A percentile compares a stretch with the other conserved stretches of the same genome.
These are phyloP conservation scores for Nephelium lappaceum DNA, from an alignment of 345 rosid species.

Conservation along the genomic window DNA sequence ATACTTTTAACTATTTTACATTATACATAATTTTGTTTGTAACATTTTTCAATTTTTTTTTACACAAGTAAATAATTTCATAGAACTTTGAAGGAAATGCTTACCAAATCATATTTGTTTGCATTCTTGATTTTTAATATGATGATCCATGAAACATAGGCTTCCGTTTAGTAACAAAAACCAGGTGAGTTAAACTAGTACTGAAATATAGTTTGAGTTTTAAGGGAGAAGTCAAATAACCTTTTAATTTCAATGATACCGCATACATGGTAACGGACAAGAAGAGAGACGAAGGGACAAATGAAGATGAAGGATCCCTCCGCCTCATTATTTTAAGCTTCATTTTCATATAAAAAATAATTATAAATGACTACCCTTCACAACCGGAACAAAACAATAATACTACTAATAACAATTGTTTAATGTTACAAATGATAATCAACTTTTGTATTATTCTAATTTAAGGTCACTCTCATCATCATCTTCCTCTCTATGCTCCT, in stretches of 20 bases:
- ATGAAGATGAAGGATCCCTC: constrained; percentile 37
- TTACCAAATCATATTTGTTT: neutral
- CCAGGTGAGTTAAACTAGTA: neutral
- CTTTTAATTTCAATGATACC: constrained; percentile 37
- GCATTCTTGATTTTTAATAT: neutral
- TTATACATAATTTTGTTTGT: neutral
- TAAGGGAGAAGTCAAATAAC: constrained; percentile 5
- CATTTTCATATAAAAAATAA: neutral
- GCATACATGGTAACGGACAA: constrained; percentile 51
- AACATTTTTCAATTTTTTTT: too few relatives aligned
- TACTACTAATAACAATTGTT: constrained; percentile 17
- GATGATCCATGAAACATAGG: neutral
- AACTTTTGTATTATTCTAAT: constrained; percentile 34
- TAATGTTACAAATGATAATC: constrained; percentile 31
- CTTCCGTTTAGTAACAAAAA: neutral
- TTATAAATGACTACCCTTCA: constrained; percentile 22
- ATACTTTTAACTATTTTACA: too few relatives aligned
- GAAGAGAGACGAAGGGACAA: constrained; percentile 46
- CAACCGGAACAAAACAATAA: constrained; percentile 25
- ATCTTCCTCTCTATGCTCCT: constrained; percentile 29
- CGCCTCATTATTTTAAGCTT: constrained; percentile 33
- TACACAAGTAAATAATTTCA: too few relatives aligned
- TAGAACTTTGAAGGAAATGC: too few relatives aligned
- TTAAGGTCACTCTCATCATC: constrained; percentile 30
- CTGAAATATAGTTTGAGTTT: constrained; percentile 1